Evolutionary conservation across 106 monocot genomes (phyloP).

Genomic region (Gastrodia elata): DNA sequence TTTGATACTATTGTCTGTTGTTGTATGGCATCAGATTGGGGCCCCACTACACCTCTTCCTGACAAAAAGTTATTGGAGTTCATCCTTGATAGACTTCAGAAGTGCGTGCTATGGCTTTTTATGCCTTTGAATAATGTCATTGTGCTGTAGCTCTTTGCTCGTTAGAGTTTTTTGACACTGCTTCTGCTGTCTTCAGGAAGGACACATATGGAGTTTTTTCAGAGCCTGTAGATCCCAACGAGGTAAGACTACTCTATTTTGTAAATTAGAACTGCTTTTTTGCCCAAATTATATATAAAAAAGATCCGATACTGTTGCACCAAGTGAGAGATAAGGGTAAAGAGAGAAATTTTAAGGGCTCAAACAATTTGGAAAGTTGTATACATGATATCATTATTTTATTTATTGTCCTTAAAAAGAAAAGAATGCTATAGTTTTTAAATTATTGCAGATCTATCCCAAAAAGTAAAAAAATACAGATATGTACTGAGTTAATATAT

Average conservation of each 20-base stretch:
- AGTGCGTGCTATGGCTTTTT: conserved; percentile 38
- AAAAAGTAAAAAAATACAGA: too few species aligned
- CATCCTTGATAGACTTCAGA: conserved; percentile 97
- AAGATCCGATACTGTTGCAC: too few species aligned
- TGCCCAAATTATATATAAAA: too few species aligned
- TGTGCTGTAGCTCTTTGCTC: not conserved
- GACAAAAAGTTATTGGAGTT: conserved; percentile 90
- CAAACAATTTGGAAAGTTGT: too few species aligned
- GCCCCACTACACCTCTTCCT: conserved; percentile 74
- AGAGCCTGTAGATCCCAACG: conserved; percentile 80
- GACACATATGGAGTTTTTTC: conserved; percentile 91
- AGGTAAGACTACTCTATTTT: conserved; percentile 28
- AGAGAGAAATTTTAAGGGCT: too few species aligned
- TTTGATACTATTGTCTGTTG: conserved; percentile 6
- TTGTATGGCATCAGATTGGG: conserved; percentile 29
- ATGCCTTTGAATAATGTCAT: not conserved
- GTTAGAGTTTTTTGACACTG: conserved; percentile 1
- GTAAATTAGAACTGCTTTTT: too few species aligned
- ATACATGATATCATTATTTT: too few species aligned
- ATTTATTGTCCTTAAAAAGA: too few species aligned
- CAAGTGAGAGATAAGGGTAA: too few species aligned
- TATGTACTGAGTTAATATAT: too few species aligned
- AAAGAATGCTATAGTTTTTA: too few species aligned
- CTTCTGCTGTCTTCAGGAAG: conserved; percentile 47
- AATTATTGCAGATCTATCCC: too few species aligned